These are phyloP conservation scores for Xylaria digitata DNA, from an alignment of 2,329 filamentous ascomycete species.

Conservation along the genomic window DNA sequence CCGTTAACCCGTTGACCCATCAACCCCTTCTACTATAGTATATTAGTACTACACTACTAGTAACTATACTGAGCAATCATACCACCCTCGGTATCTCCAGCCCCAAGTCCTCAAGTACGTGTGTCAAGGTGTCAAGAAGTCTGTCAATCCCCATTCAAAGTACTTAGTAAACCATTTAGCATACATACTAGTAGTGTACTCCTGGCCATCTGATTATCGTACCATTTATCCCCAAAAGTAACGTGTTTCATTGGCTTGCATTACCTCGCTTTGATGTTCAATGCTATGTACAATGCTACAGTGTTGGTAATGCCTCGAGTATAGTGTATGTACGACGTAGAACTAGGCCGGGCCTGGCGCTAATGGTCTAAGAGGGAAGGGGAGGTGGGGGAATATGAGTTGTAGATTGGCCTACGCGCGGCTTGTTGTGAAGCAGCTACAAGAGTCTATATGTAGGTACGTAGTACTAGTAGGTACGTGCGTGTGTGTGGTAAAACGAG, in stretches of 20 bases:
- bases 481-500: constrained; percentile 11
- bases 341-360: not conserved
- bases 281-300: constrained; percentile 12
- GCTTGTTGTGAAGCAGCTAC: constrained; percentile 26
- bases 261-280: constrained; percentile 11
- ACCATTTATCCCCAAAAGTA: constrained; percentile 14
- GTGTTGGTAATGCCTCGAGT: not conserved
- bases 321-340: not conserved
- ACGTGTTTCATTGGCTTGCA: constrained; percentile 14
- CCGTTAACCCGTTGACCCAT: not conserved
- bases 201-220: constrained; percentile 18
- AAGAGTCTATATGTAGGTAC: constrained; percentile 15
- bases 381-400: not conserved
- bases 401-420: constrained; percentile 23
- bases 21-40: too few species aligned
- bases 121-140: constrained; percentile 1
- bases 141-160: too few species aligned
- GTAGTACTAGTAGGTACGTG: too few species aligned
- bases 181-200: not conserved
- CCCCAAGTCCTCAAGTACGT: not conserved
- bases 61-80: too few species aligned
- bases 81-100: too few species aligned
- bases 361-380: not conserved
- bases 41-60: too few species aligned
- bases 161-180: not conserved